These are phyloP conservation scores for Platanus orientalis DNA, from an alignment of 164 flowering plant genomes.

Conservation along the genomic window DNA sequence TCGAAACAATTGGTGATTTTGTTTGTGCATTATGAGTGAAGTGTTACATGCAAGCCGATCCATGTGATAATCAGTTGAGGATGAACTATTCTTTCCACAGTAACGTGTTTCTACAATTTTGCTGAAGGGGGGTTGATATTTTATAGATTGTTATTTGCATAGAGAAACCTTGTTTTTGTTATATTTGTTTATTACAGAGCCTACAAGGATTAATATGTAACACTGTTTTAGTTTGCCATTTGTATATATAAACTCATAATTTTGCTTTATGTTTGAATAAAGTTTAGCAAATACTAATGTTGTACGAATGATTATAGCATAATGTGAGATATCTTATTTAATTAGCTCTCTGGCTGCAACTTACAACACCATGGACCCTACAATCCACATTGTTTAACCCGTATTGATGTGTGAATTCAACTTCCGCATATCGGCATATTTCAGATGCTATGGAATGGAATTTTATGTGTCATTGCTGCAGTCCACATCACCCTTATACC, in stretches of 20 bases:
- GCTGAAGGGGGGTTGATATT: no score
- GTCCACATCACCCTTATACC: no score
- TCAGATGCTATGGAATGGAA: no score
- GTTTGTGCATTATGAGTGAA: conserved; percentile 51
- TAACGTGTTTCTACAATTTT: no score
- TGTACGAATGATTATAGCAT: no score
- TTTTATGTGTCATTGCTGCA: no score
- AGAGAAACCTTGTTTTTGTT: neutral
- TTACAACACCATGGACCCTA: no score
- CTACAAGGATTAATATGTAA: neutral
- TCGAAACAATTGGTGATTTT: conserved; percentile 74
- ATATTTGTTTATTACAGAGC: neutral
- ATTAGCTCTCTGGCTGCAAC: no score
- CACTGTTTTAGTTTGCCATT: neutral
- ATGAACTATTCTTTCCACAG: conserved; percentile 7
- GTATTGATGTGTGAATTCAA: no score
- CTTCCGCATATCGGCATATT: no score
- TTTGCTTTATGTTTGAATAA: neutral
- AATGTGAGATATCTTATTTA: no score
- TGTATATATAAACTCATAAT: neutral
- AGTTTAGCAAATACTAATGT: neutral
- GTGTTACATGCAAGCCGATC: neutral
- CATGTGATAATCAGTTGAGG: conserved; percentile 1
- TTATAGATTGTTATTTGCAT: neutral
- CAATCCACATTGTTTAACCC: no score